Percentiles rank a stretch among this genome's conserved stretches.
Evolutionary conservation across 1,284 basidiomycete genomes (phyloP).

Genomic region (Exsudoporus floridanus): DNA sequence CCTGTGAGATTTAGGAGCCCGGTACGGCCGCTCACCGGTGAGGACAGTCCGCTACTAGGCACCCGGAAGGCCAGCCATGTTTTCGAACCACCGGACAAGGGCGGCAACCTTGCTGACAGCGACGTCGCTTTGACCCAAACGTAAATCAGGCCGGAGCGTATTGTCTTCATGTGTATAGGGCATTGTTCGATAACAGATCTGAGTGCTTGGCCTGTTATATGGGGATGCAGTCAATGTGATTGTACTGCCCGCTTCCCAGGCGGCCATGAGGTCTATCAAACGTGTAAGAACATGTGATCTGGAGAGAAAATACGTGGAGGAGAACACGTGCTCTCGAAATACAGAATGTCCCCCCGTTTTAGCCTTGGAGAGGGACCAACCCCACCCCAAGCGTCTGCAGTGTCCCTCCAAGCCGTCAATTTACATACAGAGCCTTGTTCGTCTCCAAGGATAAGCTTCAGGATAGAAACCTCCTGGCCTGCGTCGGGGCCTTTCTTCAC

Average conservation of each 20-base stretch:
- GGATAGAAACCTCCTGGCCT: constrained; percentile 61
- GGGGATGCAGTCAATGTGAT: constrained; percentile 62
- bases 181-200: constrained; percentile 76
- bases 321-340: constrained; percentile 59
- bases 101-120: constrained; percentile 62
- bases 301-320: constrained; percentile 3
- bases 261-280: constrained; percentile 48
- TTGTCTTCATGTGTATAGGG: constrained; percentile 60
- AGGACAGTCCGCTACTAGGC: constrained; percentile 7
- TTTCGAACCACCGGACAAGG: constrained; percentile 70
- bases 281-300: constrained; percentile 17
- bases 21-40: constrained; percentile 17
- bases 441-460: constrained; percentile 68
- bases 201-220: constrained; percentile 53
- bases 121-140: constrained; percentile 66
- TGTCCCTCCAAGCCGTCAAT: constrained; percentile 72
- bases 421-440: constrained; percentile 64
- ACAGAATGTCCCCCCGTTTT: constrained; percentile 69
- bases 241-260: constrained; percentile 43
- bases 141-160: constrained; percentile 64
- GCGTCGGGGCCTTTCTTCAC: constrained; percentile 65
- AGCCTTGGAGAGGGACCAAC: constrained; percentile 37
- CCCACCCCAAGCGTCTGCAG: constrained; percentile 69
- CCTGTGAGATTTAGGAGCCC: constrained; percentile 13
- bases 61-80: constrained; percentile 54